phyloP scores from a whole-genome alignment of 2,329 filamentous ascomycete genomes.

The Talaromyces sp. region DNA sequence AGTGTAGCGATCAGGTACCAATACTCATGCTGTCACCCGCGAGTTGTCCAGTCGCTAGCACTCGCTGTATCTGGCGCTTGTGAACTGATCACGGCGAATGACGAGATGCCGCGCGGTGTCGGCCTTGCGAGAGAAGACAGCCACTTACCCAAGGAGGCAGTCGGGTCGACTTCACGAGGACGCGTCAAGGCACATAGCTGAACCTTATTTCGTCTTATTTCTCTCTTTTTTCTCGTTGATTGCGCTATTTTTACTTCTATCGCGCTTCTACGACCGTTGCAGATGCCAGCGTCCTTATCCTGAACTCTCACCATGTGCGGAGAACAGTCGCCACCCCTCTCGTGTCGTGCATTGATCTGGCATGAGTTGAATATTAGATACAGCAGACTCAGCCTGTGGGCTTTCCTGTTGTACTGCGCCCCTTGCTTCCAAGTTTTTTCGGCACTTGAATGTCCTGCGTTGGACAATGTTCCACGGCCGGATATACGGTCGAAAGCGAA shows the following conservation, averaged over 20 bases:
- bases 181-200: not conserved
- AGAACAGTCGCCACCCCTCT: not conserved
- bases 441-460: not conserved
- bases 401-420: not conserved
- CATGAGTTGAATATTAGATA: not conserved
- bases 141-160: not conserved
- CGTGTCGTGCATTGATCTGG: not conserved
- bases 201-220: not conserved
- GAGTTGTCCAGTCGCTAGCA: not conserved
- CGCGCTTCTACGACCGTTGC: not conserved
- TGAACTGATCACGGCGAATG: not conserved
- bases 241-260: not conserved
- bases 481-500: not conserved
- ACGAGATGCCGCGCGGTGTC: not conserved
- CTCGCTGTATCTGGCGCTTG: not conserved
- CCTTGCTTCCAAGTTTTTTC: not conserved
- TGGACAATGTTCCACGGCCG: not conserved
- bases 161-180: not conserved
- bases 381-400: not conserved
- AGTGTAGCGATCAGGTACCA: not conserved
- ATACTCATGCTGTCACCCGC: not conserved
- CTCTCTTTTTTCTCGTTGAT: not conserved
- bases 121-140: not conserved
- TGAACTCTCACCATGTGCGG: not conserved
- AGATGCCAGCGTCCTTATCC: not conserved